Evolutionary conservation across 768 basidiomycete species (phyloP), one percentile per base, ranked within the genome.

Genomic region (Russula abietina): DNA sequence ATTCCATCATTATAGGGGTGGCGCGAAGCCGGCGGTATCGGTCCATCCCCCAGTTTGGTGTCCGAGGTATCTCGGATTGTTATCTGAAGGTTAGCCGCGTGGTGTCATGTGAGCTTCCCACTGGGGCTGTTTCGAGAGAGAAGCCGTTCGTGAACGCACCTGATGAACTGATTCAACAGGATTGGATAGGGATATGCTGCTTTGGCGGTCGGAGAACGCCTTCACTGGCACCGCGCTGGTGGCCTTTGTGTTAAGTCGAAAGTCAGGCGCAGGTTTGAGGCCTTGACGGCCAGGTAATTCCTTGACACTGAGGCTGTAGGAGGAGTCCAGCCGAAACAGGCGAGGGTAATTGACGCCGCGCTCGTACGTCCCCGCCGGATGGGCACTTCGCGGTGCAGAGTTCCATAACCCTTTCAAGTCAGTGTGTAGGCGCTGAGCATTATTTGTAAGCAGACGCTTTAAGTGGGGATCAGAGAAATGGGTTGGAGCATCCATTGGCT

Each of bases 361-460:
- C 24, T 60, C 63, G 46, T 64, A 64, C 19, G 54, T 22, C 33
- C 48, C 63, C 33, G 33, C 24, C 22, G 63, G 63, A 52, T 64
- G 63, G n/a, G 63, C 63, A 60, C 63, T 64, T 51, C 63, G 63
- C 19, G 63, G 63, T 12, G 63, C 63, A n/a, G 63, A 55, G 41
- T 48, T 50, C 63, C 63, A 64, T n/a, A 64, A 24, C 26, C 63
- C 63, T 28, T 60, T 64, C 39, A 60, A 41, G 7, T 64, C 49
- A n/a, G 63, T 64, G 32, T 64, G 63, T 26, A 60, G 57, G 26
- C 63, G 57, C 32, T 59, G 62, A 14, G 39, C 24, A 32, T 64
- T 59, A 48, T 49, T 64, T n/a, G 62, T 16, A 14, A 64, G 46
- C 38, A 59, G n/a, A 24, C 62, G 59, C 41, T 51, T 51, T n/a